Evolutionary conservation across 2,329 filamentous ascomycete species (phyloP), one percentile per base, ranked within the genome.

Genomic region (Claviceps maximensis): DNA sequence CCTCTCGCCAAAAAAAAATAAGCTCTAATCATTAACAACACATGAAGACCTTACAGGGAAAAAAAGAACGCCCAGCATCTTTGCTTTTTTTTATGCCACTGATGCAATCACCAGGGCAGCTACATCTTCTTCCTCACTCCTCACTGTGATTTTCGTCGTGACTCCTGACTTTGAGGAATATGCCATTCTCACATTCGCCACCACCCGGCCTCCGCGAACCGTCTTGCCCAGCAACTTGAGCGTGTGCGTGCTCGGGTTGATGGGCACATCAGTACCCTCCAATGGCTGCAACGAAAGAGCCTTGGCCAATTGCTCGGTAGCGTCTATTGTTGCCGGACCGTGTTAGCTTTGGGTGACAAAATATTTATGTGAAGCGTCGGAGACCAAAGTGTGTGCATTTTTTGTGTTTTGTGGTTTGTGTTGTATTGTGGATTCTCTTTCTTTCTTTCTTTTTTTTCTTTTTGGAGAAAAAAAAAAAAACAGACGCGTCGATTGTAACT

Each of bases 221-320:
- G 89, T 95, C 82, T 96, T 97, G 66, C 93, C 93, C 67, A 96
- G 86, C 38, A 98, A 76, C 74, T 95, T 97, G 66, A 98, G 83
- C 4, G 89, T 90, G 69, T 98, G 93, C 57, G 90, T 96, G 55
- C 84, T 90, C 63, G 85, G 85, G 65, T 84, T 94, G 60, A 95
- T 76, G 0, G 89, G 86, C 41, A 98, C 84, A 60, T 98, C 93
- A 33, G 87, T 95, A 61, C 91, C 93, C 62, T 98, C 93, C 47
- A 98, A 79, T 13, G 93, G 88, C 69, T 97, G 93, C 63, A 98
- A 76, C 33, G 89, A 95, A 27, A 98, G 78, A 1, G 86, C 79
- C 69, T 89, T 87, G 63, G 87, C 80, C 55, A 98, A 79, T 73
- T 93, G 83, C 69, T 97, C 91, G 47, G 90, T 95, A 25, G 93